Conservation (phyloP, 2,329 filamentous ascomycete genomes). For the Aureobasidium namibiae region DNA sequence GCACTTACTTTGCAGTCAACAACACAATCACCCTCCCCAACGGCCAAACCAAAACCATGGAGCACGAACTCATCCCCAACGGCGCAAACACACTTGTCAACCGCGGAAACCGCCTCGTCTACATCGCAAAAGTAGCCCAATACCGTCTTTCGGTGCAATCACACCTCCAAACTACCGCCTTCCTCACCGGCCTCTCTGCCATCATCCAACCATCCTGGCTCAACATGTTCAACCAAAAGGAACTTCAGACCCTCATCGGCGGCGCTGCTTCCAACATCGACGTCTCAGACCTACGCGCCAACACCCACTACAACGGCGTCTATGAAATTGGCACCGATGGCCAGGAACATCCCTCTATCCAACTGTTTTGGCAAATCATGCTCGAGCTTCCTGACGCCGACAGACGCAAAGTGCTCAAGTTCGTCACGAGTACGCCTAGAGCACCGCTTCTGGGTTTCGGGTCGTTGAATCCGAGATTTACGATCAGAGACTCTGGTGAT, state of each 20-base stretch:
- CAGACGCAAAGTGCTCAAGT: constrained; percentile 80
- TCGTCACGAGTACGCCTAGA: constrained; percentile 86
- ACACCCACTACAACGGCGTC: constrained; percentile 81
- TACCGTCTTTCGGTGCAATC: constrained; percentile 80
- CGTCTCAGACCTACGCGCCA: constrained; percentile 70
- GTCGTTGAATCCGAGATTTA: constrained; percentile 77
- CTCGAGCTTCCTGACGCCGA: constrained; percentile 65
- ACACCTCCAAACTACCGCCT: constrained; percentile 72
- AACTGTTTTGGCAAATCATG: constrained; percentile 90
- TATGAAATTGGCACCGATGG: constrained; percentile 87
- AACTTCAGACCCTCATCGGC: constrained; percentile 86
- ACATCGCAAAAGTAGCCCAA: constrained; percentile 83
- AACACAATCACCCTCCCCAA: constrained; percentile 47
- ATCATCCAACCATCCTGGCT: constrained; percentile 93
- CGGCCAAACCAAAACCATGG: constrained; percentile 50
- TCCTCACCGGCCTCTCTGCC: constrained; percentile 73
- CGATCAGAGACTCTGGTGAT: constrained; percentile 72
- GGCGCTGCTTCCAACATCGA: constrained; percentile 82
- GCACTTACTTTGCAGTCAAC: constrained; percentile 81
- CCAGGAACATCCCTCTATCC: constrained; percentile 74
- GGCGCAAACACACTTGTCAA: constrained; percentile 74
- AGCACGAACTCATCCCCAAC: constrained; percentile 65
- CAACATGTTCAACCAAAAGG: constrained; percentile 96
- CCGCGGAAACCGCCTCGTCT: constrained; percentile 87
- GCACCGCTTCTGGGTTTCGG: constrained; percentile 85